Evolutionary conservation across 2,329 filamentous ascomycete genomes (phyloP), one percentile per base, ranked within the genome.

Genomic region (Clonostachys sp.): DNA sequence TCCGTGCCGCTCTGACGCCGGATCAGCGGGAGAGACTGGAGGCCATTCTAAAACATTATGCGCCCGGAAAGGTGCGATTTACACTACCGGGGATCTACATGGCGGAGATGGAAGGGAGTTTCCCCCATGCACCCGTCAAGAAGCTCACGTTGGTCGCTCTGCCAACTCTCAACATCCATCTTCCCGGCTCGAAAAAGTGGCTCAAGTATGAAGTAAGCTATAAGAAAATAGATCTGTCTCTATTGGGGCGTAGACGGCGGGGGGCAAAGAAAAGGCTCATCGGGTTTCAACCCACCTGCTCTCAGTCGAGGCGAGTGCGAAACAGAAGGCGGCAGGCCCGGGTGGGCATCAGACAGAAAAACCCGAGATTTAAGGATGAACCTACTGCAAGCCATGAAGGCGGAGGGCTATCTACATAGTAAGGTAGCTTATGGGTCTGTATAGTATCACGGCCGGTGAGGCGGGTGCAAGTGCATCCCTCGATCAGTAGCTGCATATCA

Each of bases 81-180:
- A 77, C 78, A 0, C 60, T 83, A 3, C 80, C 80, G 0, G 80
- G 72, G 2, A 58, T 83, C 8, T 83, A 82, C 56, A 63, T 67
- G 8, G 62, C 68, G 3, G 63, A 77, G 47, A n/a, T 45, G 4
- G 12, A 50, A 6, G 50, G 51, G 0, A 45, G 48, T 9, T 17
- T 34, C 36, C 24, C 41, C 12, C 36, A 30, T 17, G 24, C 24
- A 30, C 17, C 38, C 47, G 14, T 24, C 16, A 47, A 48, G 30
- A 54, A 61, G 17, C 53, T 68, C 55, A 70, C 67, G 39, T 57
- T 83, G 47, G 51, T 83, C 12, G 77, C 75, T 20, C 64, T 83
- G 49, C 78, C 79, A 4, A 78, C 75, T 18, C 57, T 83, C 41
- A 73, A 71, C 0, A 58, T 80, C 5, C 60, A 68, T 3, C 50